Evolutionary conservation across 805 yeast genomes (phyloP).

Genomic region (Brettanomyces sp.): DNA sequence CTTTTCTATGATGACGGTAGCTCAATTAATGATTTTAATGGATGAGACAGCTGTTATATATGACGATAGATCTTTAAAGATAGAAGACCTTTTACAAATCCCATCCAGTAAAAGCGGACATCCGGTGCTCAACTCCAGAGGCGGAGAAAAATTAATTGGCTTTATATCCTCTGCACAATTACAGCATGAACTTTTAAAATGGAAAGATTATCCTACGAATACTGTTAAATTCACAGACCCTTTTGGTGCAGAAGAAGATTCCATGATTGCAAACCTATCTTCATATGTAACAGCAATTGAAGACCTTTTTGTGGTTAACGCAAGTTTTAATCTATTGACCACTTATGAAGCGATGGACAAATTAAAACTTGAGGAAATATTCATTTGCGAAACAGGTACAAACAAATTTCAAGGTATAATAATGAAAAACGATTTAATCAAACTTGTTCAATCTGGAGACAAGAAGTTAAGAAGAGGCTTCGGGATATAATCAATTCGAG

Average conservation of each 20-base stretch:
- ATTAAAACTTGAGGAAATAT: constrained; percentile 25
- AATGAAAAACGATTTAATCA: constrained; percentile 24
- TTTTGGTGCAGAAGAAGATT: not conserved
- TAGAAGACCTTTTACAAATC: constrained; percentile 21
- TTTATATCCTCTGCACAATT: constrained; percentile 33
- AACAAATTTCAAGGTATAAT: constrained; percentile 25
- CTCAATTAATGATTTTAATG: constrained; percentile 26
- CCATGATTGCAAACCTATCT: not conserved
- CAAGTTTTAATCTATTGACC: constrained; percentile 24
- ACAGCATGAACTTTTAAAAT: constrained; percentile 15
- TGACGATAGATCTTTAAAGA: constrained; percentile 20
- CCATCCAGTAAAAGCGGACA: constrained; percentile 25
- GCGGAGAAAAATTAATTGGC: constrained; percentile 30
- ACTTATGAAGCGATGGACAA: constrained; percentile 29
- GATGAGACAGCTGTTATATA: constrained; percentile 23
- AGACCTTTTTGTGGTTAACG: constrained; percentile 21
- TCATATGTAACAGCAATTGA: constrained; percentile 5
- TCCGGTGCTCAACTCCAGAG: constrained; percentile 32
- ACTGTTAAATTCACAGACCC: not conserved
- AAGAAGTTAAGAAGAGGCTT: constrained; percentile 2
- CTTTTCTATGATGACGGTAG: constrained; percentile 28
- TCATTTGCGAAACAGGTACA: constrained; percentile 20
- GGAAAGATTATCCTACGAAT: not conserved
- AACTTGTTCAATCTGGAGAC: constrained; percentile 4
- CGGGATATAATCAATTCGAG: constrained; percentile 1